These are phyloP conservation scores for Leptodontidium sp. DNA, from an alignment of 2,329 filamentous ascomycete species.

Conservation along the genomic window DNA sequence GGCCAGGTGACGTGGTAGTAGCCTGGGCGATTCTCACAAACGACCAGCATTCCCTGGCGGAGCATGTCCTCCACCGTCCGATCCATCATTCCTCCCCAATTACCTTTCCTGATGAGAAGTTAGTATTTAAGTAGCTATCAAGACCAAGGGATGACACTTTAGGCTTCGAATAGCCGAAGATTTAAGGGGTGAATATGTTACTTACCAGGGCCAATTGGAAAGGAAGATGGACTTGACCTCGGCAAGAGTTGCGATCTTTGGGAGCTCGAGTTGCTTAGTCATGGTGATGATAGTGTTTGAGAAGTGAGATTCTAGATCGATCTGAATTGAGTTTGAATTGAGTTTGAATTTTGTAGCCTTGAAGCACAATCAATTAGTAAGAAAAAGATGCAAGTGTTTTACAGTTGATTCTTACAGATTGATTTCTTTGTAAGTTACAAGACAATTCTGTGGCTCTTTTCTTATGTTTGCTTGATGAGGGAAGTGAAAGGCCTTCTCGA, in stretches of 20 bases:
- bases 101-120: neutral
- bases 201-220: neutral
- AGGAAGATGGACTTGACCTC: neutral
- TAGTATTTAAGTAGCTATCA: too few species aligned
- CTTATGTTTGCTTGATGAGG: too few species aligned
- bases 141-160: too few species aligned
- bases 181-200: too few species aligned
- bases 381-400: too few species aligned
- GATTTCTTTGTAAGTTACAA: too few species aligned
- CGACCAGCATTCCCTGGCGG: neutral
- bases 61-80: neutral
- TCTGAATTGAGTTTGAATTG: neutral
- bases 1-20: neutral
- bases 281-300: neutral
- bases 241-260: neutral
- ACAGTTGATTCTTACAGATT: too few species aligned
- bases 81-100: conserved; percentile 4
- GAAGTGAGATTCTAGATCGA: neutral
- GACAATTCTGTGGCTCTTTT: too few species aligned
- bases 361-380: too few species aligned
- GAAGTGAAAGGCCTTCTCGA: too few species aligned
- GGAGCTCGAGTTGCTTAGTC: neutral
- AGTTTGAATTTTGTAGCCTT: too few species aligned
- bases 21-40: neutral
- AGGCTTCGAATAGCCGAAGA: too few species aligned